These are phyloP conservation scores for Ophiostoma montium DNA, from an alignment of 2,329 filamentous ascomycete species.

Conservation along the genomic window DNA sequence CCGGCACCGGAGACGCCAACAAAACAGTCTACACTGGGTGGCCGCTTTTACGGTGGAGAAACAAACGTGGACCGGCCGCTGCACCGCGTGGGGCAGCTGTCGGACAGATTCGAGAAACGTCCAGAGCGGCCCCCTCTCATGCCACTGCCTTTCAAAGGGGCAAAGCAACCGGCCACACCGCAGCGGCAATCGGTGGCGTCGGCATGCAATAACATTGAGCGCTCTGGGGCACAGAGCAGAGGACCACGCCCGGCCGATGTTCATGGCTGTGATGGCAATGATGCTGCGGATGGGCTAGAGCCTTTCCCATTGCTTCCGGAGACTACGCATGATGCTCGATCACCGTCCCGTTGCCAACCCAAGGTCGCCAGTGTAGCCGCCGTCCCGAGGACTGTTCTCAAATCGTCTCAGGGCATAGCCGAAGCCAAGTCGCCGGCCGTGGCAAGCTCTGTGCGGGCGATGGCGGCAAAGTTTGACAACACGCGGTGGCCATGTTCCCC, in stretches of 20 bases:
- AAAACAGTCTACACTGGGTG: neutral
- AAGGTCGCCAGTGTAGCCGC: neutral
- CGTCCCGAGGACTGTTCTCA: neutral
- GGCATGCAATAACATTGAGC: too few relatives aligned
- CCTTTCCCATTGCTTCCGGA: too few relatives aligned
- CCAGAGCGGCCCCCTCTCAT: neutral
- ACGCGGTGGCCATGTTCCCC: slow-evolving; percentile 12
- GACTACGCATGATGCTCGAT: too few relatives aligned
- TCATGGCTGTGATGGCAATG: neutral
- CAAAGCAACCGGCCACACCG: neutral
- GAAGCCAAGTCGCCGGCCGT: slow-evolving; percentile 14
- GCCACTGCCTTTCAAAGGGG: neutral
- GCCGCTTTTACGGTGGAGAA: neutral
- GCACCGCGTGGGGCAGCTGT: neutral
- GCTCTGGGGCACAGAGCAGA: too few relatives aligned
- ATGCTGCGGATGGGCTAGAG: too few relatives aligned
- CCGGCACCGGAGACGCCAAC: neutral
- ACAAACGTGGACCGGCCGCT: neutral
- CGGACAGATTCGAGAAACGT: too few relatives aligned
- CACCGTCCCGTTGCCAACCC: too few relatives aligned
- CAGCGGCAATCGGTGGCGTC: too few relatives aligned
- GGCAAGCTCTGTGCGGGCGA: slow-evolving; percentile 27
- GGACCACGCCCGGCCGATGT: neutral
- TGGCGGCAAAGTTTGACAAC: slow-evolving; percentile 38
- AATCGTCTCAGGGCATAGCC: neutral